A percentile compares a stretch with the other conserved stretches of the same genome.
Conservation (phyloP, 768 basidiomycete species). For the Butyriboletus loyo region DNA sequence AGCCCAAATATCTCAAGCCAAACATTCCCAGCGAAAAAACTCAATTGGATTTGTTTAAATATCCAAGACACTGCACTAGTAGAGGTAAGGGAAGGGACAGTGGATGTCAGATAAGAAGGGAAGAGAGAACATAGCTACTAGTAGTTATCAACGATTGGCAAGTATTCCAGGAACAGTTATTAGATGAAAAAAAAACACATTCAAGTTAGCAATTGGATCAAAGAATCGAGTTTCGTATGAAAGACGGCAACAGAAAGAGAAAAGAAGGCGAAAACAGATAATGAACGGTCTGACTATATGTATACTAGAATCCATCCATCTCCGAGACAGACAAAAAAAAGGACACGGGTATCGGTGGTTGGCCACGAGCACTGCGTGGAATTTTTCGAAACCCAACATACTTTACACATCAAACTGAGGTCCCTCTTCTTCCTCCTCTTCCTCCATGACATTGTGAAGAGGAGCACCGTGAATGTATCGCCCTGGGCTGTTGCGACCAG, state of each 20-base stretch:
- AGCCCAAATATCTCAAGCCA: not conserved
- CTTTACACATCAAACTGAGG: constrained; percentile 15
- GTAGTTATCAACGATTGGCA: constrained; percentile 24
- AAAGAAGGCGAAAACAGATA: not conserved
- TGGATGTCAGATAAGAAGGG: constrained; percentile 7
- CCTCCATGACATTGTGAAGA: constrained; percentile 81
- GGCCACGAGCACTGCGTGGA: constrained; percentile 11
- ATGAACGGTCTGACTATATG: not conserved
- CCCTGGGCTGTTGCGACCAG: constrained; percentile 59
- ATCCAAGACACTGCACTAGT: constrained; percentile 22
- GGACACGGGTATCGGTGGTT: constrained; percentile 24
- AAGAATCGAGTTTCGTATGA: constrained; percentile 1
- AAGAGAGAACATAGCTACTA: constrained; percentile 24
- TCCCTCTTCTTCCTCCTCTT: constrained; percentile 68
- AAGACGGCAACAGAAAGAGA: not conserved
- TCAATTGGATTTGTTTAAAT: constrained; percentile 6
- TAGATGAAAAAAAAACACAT: constrained; percentile 18
- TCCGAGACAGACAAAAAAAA: constrained; percentile 2
- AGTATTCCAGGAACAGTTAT: constrained; percentile 20
- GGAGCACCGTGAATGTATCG: constrained; percentile 84
- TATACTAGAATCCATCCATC: constrained; percentile 9
- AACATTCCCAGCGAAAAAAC: constrained; percentile 1
- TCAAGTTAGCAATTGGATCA: constrained; percentile 15
- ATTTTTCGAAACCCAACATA: constrained; percentile 15
- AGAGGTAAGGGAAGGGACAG: not conserved